Conservation (phyloP, 306 rosid species). For the Quercus agrifolia region DNA sequence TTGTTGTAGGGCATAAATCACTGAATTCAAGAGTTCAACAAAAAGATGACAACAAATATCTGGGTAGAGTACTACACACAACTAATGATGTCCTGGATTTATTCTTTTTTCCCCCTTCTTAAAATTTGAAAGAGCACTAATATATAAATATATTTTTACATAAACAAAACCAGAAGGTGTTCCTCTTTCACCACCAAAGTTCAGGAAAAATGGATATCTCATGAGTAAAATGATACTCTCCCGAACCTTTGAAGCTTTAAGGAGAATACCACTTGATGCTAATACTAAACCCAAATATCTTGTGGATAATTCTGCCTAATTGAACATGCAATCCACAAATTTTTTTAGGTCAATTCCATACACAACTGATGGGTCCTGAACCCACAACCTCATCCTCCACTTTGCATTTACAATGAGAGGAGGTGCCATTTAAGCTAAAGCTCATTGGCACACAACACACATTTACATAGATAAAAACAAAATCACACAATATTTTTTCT, state of each 20-base stretch:
- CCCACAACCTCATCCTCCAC: too few species aligned
- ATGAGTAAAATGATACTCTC: not conserved
- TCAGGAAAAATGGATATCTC: not conserved
- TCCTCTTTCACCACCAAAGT: not conserved
- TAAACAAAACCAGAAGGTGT: not conserved
- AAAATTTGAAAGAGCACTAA: too few species aligned
- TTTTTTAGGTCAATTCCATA: too few species aligned
- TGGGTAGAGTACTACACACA: not conserved
- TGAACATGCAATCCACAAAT: not conserved
- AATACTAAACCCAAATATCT: not conserved
- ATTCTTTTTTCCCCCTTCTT: not conserved
- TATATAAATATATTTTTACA: too few species aligned
- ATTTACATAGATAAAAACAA: constrained; percentile 6
- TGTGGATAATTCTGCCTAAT: not conserved
- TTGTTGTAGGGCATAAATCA: not conserved
- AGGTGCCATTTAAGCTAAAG: too few species aligned
- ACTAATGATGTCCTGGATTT: not conserved
- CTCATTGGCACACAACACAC: not conserved
- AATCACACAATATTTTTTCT: not conserved
- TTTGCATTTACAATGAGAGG: too few species aligned
- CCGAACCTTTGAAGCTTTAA: not conserved
- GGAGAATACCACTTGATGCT: not conserved
- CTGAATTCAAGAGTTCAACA: not conserved
- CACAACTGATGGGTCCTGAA: too few species aligned
- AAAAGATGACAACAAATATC: not conserved